Conservation (phyloP, 2,329 filamentous ascomycete species). For the Fusarium sp. region DNA sequence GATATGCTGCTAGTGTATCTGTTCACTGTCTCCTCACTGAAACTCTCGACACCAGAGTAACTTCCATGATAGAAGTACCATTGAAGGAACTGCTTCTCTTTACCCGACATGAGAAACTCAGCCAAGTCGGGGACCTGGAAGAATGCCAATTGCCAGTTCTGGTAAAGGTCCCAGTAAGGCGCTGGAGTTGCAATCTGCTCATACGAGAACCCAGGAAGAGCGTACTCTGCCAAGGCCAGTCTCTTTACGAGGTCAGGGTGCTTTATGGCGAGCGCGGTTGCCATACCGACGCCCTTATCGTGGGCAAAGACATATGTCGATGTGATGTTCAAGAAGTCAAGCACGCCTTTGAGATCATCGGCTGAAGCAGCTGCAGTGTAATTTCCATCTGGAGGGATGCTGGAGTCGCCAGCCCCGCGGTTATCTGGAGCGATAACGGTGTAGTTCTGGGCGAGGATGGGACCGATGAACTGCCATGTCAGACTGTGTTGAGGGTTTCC, state of each 20-base stretch:
- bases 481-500: slow-evolving; percentile 57
- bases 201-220: slow-evolving; percentile 58
- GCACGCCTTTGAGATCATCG: slow-evolving; percentile 53
- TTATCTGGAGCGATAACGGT: slow-evolving; percentile 60
- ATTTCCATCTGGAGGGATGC: slow-evolving; percentile 54
- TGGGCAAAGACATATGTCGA: slow-evolving; percentile 59
- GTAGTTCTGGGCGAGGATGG: slow-evolving; percentile 57
- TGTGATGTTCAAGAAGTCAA: slow-evolving; percentile 59
- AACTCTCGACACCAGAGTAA: slow-evolving; percentile 55
- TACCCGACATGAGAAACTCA: slow-evolving; percentile 58
- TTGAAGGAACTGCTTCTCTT: slow-evolving; percentile 57
- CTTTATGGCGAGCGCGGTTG: slow-evolving; percentile 55
- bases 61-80: slow-evolving; percentile 62
- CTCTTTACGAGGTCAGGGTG: slow-evolving; percentile 53
- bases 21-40: slow-evolving; percentile 56
- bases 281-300: slow-evolving; percentile 60
- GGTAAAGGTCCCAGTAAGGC: slow-evolving; percentile 56
- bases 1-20: slow-evolving; percentile 56
- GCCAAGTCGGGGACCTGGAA: slow-evolving; percentile 62
- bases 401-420: slow-evolving; percentile 57
- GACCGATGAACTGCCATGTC: slow-evolving; percentile 56
- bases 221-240: slow-evolving; percentile 56
- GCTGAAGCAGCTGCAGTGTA: slow-evolving; percentile 58
- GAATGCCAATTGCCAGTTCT: slow-evolving; percentile 59
- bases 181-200: slow-evolving; percentile 49